Evolutionary conservation across 768 basidiomycete species (phyloP).

Genomic region (Lactarius hengduanensis): DNA sequence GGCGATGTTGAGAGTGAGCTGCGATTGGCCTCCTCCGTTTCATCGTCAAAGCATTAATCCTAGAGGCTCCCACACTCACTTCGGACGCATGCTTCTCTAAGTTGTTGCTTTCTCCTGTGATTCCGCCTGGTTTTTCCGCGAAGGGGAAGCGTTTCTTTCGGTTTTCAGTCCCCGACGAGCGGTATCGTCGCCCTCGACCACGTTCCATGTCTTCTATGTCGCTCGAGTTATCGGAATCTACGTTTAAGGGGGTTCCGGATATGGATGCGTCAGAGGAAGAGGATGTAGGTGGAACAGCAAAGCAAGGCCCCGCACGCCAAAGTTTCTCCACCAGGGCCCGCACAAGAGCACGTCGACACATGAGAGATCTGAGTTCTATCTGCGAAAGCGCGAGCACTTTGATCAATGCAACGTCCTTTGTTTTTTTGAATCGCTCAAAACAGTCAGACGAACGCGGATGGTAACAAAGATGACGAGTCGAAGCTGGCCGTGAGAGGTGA

Average conservation of each 20-base stretch:
- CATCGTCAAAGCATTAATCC: background rate
- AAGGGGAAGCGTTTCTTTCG: conserved; percentile 49
- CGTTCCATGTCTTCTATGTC: conserved; percentile 48
- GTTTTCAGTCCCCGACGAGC: conserved; percentile 74
- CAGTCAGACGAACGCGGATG: no score
- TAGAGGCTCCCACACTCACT: conserved; percentile 48
- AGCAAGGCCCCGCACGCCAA: conserved; percentile 39
- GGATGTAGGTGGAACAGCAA: conserved; percentile 61
- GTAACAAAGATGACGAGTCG: no score
- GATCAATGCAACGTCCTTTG: no score
- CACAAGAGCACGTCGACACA: no score
- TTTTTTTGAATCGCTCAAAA: no score
- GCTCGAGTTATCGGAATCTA: conserved; percentile 50
- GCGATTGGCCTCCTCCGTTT: background rate
- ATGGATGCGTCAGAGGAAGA: conserved; percentile 51
- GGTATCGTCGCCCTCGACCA: conserved; percentile 70
- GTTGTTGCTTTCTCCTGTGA: conserved; percentile 43
- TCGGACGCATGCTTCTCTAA: conserved; percentile 43
- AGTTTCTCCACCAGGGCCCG: conserved; percentile 8
- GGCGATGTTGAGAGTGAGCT: conserved; percentile 54
- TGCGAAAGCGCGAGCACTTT: no score
- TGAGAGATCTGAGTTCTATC: no score
- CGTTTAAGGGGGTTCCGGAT: conserved; percentile 47
- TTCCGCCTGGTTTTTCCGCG: conserved; percentile 43
- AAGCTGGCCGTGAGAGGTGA: no score